Evolutionary conservation across 768 basidiomycete species (phyloP).

Genomic region (Trametes cinnabarina): DNA sequence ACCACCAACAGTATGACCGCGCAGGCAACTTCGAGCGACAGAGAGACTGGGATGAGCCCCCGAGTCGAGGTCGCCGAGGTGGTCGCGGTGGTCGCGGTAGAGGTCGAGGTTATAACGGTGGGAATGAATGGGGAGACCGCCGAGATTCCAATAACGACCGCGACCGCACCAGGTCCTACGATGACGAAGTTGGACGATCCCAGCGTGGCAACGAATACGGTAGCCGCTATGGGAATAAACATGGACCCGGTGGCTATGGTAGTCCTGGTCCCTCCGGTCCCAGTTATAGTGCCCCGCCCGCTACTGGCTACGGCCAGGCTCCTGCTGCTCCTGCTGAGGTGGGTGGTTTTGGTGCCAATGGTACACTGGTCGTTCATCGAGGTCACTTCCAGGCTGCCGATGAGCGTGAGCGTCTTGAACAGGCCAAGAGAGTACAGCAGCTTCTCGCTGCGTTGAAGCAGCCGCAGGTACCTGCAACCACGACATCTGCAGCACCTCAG

Average conservation of each 20-base stretch:
- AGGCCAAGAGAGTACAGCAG: slow-evolving; percentile 84
- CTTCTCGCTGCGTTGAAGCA: slow-evolving; percentile 79
- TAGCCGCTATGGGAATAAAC: slow-evolving; percentile 26
- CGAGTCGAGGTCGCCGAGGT: slow-evolving; percentile 32
- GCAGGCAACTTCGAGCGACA: slow-evolving; percentile 28
- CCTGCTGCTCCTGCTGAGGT: slow-evolving; percentile 36
- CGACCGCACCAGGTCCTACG: slow-evolving; percentile 18
- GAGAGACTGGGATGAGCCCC: slow-evolving; percentile 38
- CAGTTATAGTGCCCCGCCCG: slow-evolving; percentile 14
- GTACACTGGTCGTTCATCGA: not conserved
- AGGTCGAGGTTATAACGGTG: slow-evolving; percentile 26
- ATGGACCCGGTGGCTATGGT: slow-evolving; percentile 28
- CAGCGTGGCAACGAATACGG: slow-evolving; percentile 25
- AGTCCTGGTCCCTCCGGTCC: slow-evolving; percentile 30
- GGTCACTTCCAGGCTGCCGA: slow-evolving; percentile 46
- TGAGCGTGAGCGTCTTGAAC: slow-evolving; percentile 69
- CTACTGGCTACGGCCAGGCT: slow-evolving; percentile 27
- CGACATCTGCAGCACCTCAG: slow-evolving; percentile 37
- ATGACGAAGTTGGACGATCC: slow-evolving; percentile 27
- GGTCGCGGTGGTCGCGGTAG: slow-evolving; percentile 42
- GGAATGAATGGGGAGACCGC: slow-evolving; percentile 48
- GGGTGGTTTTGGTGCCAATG: slow-evolving; percentile 13
- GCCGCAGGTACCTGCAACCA: slow-evolving; percentile 40
- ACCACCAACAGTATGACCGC: slow-evolving; percentile 26
- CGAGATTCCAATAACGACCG: slow-evolving; percentile 33